A percentile compares a stretch with the other conserved stretches of the same genome.
Conservation (phyloP, 2,329 filamentous ascomycete species). For the Parascedosporium putredinis region DNA sequence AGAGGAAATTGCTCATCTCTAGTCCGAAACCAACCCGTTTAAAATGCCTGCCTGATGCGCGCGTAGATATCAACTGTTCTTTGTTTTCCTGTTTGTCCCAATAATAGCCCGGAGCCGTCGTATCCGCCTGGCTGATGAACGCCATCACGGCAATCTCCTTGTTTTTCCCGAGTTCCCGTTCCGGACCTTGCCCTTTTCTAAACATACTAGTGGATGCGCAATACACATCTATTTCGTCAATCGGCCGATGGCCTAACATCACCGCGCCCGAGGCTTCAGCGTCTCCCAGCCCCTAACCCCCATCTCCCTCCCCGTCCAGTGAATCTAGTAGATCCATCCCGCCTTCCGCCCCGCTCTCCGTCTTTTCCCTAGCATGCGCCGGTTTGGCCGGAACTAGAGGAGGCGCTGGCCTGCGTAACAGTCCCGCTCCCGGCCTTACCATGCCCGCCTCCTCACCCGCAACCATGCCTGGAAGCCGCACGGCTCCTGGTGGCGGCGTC, state of each 20-base stretch:
- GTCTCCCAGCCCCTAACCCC: constrained; percentile 45
- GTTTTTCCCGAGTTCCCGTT: neutral
- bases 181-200: neutral
- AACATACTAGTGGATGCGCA: neutral
- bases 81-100: too few relatives aligned
- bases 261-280: constrained; percentile 32
- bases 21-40: too few relatives aligned
- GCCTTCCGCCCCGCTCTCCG: constrained; percentile 15
- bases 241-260: neutral
- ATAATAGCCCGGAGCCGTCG: too few relatives aligned
- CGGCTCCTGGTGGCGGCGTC: neutral
- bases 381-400: constrained; percentile 1
- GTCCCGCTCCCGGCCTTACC: neutral
- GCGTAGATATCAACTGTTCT: too few relatives aligned
- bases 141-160: too few relatives aligned
- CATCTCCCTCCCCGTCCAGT: constrained; percentile 24
- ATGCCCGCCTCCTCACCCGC: neutral
- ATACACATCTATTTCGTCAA: neutral
- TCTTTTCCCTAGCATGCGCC: neutral
- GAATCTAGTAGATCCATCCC: constrained; percentile 34
- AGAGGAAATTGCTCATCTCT: too few relatives aligned
- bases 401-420: too few relatives aligned
- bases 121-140: too few relatives aligned
- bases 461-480: neutral
- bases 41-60: too few relatives aligned